Base-by-base conservation (phyloP, 768 basidiomycete species). In the Baorangia bicolor region DNA sequence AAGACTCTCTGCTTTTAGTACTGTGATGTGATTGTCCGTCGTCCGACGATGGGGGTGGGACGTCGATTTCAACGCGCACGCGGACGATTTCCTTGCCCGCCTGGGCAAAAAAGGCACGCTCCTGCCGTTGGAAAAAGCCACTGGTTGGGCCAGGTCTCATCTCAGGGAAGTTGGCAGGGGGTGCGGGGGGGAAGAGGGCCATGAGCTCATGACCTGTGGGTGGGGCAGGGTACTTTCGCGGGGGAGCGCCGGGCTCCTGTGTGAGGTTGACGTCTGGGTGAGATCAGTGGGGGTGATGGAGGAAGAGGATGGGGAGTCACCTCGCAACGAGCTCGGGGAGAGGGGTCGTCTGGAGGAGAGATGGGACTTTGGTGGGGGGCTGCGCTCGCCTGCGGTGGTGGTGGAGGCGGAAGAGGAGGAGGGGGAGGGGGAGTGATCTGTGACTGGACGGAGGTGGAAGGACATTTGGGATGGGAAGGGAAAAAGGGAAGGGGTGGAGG, bases 121-220 rank as follows among this genome's bases (percentile, higher is more conserved):
- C 89, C 69, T 92, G 86, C 0, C 82, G 77, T 59, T 84, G 81
- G 68, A 92, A 92, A 68, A 81, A 90, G 28, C 84, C 82, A 47
- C 83, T 85, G 0, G 90, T 90, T 4, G 87, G 83, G 1, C 85
- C 84, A 2, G 81, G 77, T 52, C 81, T 75, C 72, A 83, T 77
- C 60, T 82, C 81, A 30, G 77, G 74, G 48, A 80, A 81, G 49
- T 40, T 78, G 42, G 79, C 76, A 1, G 89, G 89, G 16, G 87
- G 80, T 4, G 83, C 75, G 6, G 89, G 80, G 1, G 90, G 90
- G 66, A 91, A 92, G 75, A 92, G 81, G 14, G 87, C 87, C 90
- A 92, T 92, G 62, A 92, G 80, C 61, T 92, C 88, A 62, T 92
- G 89, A 2, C 89, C 89, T 0, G 87, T 89, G 5, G 88, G 86